These are phyloP conservation scores for Trifolium repens DNA, from an alignment of 306 rosid species.

Conservation along the genomic window DNA sequence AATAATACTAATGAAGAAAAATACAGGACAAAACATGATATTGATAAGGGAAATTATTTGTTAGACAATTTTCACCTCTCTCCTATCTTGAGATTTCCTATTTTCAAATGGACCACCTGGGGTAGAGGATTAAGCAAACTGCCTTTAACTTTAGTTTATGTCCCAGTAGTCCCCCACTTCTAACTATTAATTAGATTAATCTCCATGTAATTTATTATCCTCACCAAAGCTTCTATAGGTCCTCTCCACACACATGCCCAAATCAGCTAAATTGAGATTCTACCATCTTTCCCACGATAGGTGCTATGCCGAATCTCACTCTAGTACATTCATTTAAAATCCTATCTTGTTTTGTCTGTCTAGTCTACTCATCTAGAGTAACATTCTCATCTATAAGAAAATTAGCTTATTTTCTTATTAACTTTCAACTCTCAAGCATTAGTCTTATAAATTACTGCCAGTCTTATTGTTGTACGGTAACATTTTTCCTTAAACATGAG, in stretches of 20 bases:
- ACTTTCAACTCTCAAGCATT: neutral
- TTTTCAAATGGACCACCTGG: slow-evolving; percentile 11
- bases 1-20: slow-evolving; percentile 17
- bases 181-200: neutral
- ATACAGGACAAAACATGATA: slow-evolving; percentile 13
- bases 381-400: neutral
- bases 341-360: neutral
- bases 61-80: slow-evolving; percentile 21
- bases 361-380: neutral
- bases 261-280: neutral
- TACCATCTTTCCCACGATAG: neutral
- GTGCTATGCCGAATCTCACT: neutral
- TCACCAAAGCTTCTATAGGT: neutral
- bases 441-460: neutral
- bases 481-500: neutral
- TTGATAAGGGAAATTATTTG: slow-evolving; percentile 22
- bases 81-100: slow-evolving; percentile 36
- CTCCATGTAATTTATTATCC: neutral
- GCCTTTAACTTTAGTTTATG: neutral
- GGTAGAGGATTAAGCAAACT: slow-evolving; percentile 1
- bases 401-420: neutral
- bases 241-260: neutral
- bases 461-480: slow-evolving; percentile 1
- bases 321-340: neutral
- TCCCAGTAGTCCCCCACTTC: neutral